phyloP scores from a whole-genome alignment of 768 basidiomycete species.

The Kwoniella europaea region DNA sequence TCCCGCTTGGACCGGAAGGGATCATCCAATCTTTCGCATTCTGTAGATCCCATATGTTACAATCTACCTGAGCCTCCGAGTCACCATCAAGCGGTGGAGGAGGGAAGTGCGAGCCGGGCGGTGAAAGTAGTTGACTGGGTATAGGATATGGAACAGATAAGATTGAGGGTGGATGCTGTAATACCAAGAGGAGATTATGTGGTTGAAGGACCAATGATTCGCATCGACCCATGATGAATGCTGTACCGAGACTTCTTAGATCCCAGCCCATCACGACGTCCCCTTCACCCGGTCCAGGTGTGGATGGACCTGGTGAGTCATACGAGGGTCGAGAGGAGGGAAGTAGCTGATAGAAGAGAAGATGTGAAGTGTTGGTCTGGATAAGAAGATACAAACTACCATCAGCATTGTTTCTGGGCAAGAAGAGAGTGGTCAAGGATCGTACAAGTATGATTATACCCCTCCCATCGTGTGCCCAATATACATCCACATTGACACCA shows the following conservation, averaged over 20 bases:
- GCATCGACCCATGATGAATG: conserved; percentile 48
- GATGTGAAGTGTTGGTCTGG: conserved; percentile 78
- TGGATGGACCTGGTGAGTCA: conserved; percentile 27
- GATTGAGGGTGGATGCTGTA: conserved; percentile 39
- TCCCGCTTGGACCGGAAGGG: neutral
- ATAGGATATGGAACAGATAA: conserved; percentile 49
- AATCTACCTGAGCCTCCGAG: conserved; percentile 45
- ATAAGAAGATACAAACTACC: conserved; percentile 1
- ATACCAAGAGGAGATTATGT: conserved; percentile 40
- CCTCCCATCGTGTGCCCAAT: conserved; percentile 83
- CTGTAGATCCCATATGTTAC: conserved; percentile 46
- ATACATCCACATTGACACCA: conserved; percentile 74
- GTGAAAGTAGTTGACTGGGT: conserved; percentile 36
- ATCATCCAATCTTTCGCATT: conserved; percentile 36
- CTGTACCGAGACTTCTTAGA: conserved; percentile 29
- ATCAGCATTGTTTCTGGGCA: neutral
- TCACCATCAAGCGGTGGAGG: conserved; percentile 50
- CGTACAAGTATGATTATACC: conserved; percentile 79
- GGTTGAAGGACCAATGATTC: conserved; percentile 33
- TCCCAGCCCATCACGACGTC: conserved; percentile 43
- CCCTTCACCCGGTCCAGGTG: conserved; percentile 53
- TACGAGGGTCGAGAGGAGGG: conserved; percentile 60
- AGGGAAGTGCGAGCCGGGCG: conserved; percentile 39
- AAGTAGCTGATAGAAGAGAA: conserved; percentile 73
- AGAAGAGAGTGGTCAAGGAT: conserved; percentile 12